These are phyloP conservation scores for Cryptococcus deneoformans DNA, from an alignment of 1,284 basidiomycete genomes.

Conservation along the genomic window DNA sequence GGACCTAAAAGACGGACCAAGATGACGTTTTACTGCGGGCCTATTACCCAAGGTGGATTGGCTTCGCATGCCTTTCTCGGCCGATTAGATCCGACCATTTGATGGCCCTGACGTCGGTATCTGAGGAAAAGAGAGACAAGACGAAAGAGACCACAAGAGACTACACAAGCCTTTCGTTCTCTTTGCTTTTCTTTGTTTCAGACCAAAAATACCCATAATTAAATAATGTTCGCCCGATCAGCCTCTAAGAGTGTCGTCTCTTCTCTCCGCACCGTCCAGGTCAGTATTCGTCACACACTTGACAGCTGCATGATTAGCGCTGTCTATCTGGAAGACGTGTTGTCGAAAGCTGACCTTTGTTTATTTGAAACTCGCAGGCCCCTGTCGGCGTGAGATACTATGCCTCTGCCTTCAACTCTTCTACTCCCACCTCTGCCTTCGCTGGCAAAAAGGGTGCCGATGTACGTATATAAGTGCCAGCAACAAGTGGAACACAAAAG, in stretches of 20 bases:
- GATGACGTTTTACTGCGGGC: neutral
- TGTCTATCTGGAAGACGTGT: too few relatives aligned
- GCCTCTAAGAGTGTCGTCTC: conserved; percentile 22
- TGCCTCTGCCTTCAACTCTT: conserved; percentile 46
- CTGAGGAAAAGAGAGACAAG: neutral
- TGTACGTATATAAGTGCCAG: conserved; percentile 55
- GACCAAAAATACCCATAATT: conserved; percentile 2
- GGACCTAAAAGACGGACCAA: neutral
- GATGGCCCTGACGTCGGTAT: conserved; percentile 1
- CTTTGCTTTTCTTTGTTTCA: neutral
- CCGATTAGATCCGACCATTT: conserved; percentile 12
- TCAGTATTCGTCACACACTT: conserved; percentile 9
- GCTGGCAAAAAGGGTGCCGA: conserved; percentile 81
- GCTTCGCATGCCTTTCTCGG: conserved; percentile 8
- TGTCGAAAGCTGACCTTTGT: neutral
- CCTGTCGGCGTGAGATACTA: conserved; percentile 26
- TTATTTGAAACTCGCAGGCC: conserved; percentile 7
- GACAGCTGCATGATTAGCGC: too few relatives aligned
- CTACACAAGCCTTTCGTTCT: neutral
- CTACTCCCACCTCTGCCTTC: conserved; percentile 73
- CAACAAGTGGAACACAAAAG: neutral
- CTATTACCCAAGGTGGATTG: too few relatives aligned
- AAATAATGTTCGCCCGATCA: conserved; percentile 32
- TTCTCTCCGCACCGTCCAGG: conserved; percentile 36
- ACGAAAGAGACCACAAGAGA: neutral